Conservation (phyloP, 108 stramenopile genomes). For the Skeletonema marinoi region DNA sequence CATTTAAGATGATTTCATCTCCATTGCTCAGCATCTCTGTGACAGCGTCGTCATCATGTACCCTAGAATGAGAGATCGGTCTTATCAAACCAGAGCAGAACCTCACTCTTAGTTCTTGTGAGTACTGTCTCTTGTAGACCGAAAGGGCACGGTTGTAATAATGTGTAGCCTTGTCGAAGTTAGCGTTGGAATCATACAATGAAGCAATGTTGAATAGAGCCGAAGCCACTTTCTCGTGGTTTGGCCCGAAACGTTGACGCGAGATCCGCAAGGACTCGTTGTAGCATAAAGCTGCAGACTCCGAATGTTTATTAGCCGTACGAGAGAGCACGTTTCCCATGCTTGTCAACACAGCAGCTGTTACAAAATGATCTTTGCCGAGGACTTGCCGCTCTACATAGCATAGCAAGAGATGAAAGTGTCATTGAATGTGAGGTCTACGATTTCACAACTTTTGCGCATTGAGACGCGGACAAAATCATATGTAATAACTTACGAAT, state of each 20-base stretch:
- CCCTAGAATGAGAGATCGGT: not conserved
- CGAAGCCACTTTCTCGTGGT: constrained; percentile 37
- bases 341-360: constrained; percentile 23
- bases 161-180: constrained; percentile 33
- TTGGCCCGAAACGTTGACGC: constrained; percentile 23
- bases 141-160: constrained; percentile 34
- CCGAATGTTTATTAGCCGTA: constrained; percentile 3
- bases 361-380: constrained; percentile 34
- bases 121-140: constrained; percentile 30
- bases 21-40: constrained; percentile 31
- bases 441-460: not conserved
- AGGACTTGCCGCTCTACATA: constrained; percentile 29
- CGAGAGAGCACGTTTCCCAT: constrained; percentile 34
- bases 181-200: constrained; percentile 28
- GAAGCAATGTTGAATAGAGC: constrained; percentile 31
- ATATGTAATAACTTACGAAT: constrained; percentile 21
- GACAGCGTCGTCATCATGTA: constrained; percentile 3
- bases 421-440: not conserved
- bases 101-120: constrained; percentile 22
- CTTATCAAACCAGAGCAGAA: constrained; percentile 19
- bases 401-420: not conserved
- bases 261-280: constrained; percentile 43
- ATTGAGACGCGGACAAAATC: not conserved
- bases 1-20: constrained; percentile 17
- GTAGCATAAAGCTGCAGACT: constrained; percentile 33